Conservation (phyloP, 768 basidiomycete species). For the Boletus reticulatus region DNA sequence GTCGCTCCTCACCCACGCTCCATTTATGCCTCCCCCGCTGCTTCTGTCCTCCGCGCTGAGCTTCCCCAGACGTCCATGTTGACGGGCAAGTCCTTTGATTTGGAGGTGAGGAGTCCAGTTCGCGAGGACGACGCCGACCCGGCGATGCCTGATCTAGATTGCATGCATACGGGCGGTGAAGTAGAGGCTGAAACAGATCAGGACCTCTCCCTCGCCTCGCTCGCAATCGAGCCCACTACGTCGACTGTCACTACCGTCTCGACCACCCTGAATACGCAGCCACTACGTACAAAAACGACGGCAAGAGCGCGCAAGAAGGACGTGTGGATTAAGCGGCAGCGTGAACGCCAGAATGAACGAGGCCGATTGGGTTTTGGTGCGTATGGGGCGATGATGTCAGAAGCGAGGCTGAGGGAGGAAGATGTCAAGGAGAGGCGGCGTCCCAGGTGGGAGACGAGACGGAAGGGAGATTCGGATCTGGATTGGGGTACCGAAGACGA, state of each 20-base stretch:
- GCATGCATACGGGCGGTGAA: not conserved
- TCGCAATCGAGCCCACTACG: slow-evolving; percentile 15
- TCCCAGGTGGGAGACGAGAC: slow-evolving; percentile 47
- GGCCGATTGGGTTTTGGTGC: slow-evolving; percentile 39
- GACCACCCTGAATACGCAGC: slow-evolving; percentile 12
- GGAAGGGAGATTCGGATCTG: slow-evolving; percentile 64
- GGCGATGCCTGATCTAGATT: not conserved
- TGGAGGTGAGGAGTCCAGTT: not conserved
- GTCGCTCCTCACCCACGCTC: slow-evolving; percentile 69
- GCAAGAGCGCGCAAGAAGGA: slow-evolving; percentile 25
- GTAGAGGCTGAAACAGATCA: not conserved
- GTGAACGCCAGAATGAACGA: slow-evolving; percentile 13
- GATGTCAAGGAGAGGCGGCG: slow-evolving; percentile 31
- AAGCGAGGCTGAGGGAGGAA: slow-evolving; percentile 44
- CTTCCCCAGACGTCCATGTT: slow-evolving; percentile 26
- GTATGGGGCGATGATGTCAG: slow-evolving; percentile 54
- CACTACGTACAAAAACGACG: slow-evolving; percentile 23
- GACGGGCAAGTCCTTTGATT: slow-evolving; percentile 11
- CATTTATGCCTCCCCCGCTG: slow-evolving; percentile 9
- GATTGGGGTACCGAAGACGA: slow-evolving; percentile 58
- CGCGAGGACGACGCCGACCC: slow-evolving; percentile 6
- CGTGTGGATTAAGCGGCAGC: slow-evolving; percentile 4
- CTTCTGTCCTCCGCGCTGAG: slow-evolving; percentile 11
- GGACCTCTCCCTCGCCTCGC: slow-evolving; percentile 28
- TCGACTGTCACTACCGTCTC: not conserved